phyloP scores from a whole-genome alignment of 2,329 filamentous ascomycete genomes.

The Geosmithia morbida region DNA sequence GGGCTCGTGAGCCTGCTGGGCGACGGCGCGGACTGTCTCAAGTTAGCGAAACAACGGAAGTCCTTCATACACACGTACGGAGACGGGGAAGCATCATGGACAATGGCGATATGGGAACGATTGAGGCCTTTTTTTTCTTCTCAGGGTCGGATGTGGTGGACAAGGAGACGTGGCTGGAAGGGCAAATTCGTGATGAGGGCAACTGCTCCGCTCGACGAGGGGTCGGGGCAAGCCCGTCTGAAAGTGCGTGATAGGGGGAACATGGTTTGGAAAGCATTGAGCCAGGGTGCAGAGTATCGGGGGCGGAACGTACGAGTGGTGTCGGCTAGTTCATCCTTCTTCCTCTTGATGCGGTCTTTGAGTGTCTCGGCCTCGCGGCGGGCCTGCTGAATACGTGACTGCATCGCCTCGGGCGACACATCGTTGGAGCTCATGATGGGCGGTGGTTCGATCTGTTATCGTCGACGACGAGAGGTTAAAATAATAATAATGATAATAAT shows the following conservation, averaged over 20 bases:
- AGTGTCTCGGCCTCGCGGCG: constrained; percentile 94
- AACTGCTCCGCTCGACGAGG: too few species aligned
- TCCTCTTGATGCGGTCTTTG: constrained; percentile 98
- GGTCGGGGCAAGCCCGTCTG: too few species aligned
- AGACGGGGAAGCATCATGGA: not conserved
- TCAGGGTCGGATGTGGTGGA: not conserved
- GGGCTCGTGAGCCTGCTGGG: constrained; percentile 81
- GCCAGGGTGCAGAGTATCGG: not conserved
- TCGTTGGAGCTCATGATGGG: constrained; percentile 44
- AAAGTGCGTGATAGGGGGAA: not conserved
- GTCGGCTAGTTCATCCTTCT: constrained; percentile 99
- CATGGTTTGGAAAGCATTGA: not conserved
- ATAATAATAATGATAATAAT: too few species aligned
- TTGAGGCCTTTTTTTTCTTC: too few species aligned
- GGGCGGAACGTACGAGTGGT: constrained; percentile 68
- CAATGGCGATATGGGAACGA: not conserved
- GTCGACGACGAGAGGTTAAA: too few species aligned
- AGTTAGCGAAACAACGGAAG: not conserved
- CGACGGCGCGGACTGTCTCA: constrained; percentile 69
- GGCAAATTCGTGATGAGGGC: not conserved
- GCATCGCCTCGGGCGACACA: constrained; percentile 65
- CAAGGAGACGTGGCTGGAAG: not conserved
- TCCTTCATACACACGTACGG: too few species aligned
- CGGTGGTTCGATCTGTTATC: too few species aligned
- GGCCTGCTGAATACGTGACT: constrained; percentile 83